Base-by-base conservation (phyloP, 345 rosid species). In the Mallotus nudiflorus region DNA sequence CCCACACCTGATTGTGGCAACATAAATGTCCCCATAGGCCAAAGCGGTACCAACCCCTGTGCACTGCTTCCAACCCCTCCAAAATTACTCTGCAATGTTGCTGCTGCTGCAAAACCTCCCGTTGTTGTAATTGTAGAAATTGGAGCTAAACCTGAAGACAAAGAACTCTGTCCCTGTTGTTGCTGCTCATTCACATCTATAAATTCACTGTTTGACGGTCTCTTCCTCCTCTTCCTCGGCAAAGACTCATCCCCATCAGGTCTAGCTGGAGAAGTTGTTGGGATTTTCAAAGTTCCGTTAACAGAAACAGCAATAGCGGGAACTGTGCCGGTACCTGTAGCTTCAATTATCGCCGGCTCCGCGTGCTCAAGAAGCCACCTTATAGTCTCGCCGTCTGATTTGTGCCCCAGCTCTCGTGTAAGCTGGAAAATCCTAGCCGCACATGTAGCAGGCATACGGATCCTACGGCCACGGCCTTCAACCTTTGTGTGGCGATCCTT, bases 401-500 rank as follows among this genome's bases (percentile, higher is more conserved):
- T 89, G 73, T 86, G 92, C 12, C 91, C 88, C 1, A 92, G 83
- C 67, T 92, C 92, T 37, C 89, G 81, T 15, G 95, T 91, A 53
- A 89, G 75, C n/a, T 91, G 97, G 68, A 91, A 91, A 55, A 89
- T 72, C 85, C 96, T 85, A n/a, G 92, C 89, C 31, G 93, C 93
- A 63, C 92, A 91, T 5, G 87, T 66, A 40, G 89, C 87, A 0
- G 96, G 93, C 71, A 92, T 84, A 62, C 93, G 87, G 62, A 89
- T 75, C 77, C 96, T 82, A 53, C 93, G 85, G 46, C 97, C 97
- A 5, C 93, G 92, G 42, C 97, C 97, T 65, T 91, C 96, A 6
- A 91, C 97, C 74, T 91, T 91, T 0, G 93, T 85, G 83, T 92
- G 97, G 29, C 96, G 88, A 80, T 92, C 97, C 70, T 82, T 90